Evolutionary conservation across 768 basidiomycete genomes (phyloP), one percentile per base, ranked within the genome.

Genomic region (Flagelloscypha sp.): DNA sequence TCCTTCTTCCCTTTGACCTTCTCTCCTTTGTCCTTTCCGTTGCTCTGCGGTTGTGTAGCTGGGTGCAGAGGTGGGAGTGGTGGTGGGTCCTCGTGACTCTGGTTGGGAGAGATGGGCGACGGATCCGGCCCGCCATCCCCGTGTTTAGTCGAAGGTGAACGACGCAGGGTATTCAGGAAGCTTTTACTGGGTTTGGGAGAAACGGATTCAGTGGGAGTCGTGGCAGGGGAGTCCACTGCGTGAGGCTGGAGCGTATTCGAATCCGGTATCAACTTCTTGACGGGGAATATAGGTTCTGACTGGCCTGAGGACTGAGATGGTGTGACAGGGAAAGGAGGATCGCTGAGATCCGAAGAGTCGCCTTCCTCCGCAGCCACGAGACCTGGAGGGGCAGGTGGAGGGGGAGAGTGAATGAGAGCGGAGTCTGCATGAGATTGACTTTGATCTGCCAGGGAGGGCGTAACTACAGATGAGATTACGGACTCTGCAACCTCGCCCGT

Each of bases 1-100:
- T 60, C 63, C 48, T 62, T 63, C 41, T 50, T 41, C 17, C 52
- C 52, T 38, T 54, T 57, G 16, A 27, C 32, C 24, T 27, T 34
- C 20, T 37, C 35, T 50, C 55, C 35, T 24, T 48, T 53, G 21
- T 36, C 50, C 41, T 37, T 42, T 39, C 18, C 45, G 44, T 25
- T 34, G 34, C 40, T 44, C 37, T 48, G 21, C 18, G 24, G 28
- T 25, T 34, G 35, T 9, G 47, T 43, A 8, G 24, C 28, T 15
- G 46, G 43, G 0, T 55, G 50, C 33, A 56, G 37, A 33, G 57
- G 43, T 20, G 58, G 28, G 13, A 15, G 29, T 33, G 13, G 20
- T 28, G 10, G 36, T 13, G 27, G 23, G 7, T 35, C 19, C n/a
- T 24, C 4, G 11, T 17, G n/a, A 37, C 23, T 13, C n/a, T 2